Conservation (phyloP, 2,329 filamentous ascomycete genomes). For the Chaetomium strumarium region DNA sequence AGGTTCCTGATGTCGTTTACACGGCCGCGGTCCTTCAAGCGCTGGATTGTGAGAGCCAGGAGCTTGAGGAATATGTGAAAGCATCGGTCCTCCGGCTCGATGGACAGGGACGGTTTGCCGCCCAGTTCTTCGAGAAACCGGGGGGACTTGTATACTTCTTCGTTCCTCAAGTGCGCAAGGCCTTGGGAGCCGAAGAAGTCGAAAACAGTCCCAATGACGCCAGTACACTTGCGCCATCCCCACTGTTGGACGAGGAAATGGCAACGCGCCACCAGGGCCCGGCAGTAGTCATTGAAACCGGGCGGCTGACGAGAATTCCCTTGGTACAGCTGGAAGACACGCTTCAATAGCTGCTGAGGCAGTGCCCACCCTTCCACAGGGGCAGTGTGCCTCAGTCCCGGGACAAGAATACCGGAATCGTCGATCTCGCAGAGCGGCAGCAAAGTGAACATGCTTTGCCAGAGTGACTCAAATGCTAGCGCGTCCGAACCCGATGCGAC, state of each 20-base stretch:
- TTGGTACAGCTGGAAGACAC: slow-evolving; percentile 54
- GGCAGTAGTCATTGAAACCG: slow-evolving; percentile 61
- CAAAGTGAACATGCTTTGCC: slow-evolving; percentile 54
- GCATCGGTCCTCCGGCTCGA: slow-evolving; percentile 53
- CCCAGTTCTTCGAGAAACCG: slow-evolving; percentile 54
- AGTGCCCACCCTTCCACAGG: slow-evolving; percentile 55
- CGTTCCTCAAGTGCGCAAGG: slow-evolving; percentile 57
- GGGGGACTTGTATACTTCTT: slow-evolving; percentile 56
- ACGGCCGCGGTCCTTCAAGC: slow-evolving; percentile 41
- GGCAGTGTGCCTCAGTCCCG: slow-evolving; percentile 32
- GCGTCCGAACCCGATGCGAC: slow-evolving; percentile 37
- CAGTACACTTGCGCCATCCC: slow-evolving; percentile 56
- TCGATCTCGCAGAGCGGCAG: slow-evolving; percentile 58
- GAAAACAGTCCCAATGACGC: slow-evolving; percentile 56
- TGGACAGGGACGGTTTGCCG: slow-evolving; percentile 39
- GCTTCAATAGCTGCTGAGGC: slow-evolving; percentile 50
- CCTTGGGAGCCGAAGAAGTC: slow-evolving; percentile 62
- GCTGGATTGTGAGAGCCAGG: slow-evolving; percentile 50
- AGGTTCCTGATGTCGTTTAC: slow-evolving; percentile 56
- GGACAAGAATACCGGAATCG: slow-evolving; percentile 42
- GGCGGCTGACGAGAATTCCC: slow-evolving; percentile 49
- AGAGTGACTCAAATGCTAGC: slow-evolving; percentile 47
- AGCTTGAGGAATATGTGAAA: slow-evolving; percentile 65
- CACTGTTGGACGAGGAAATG: slow-evolving; percentile 59
- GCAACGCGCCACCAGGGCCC: slow-evolving; percentile 53